These are phyloP conservation scores for Gamsiella multidivaricata DNA, from an alignment of 192 early-diverging fungal genomes.

Conservation along the genomic window DNA sequence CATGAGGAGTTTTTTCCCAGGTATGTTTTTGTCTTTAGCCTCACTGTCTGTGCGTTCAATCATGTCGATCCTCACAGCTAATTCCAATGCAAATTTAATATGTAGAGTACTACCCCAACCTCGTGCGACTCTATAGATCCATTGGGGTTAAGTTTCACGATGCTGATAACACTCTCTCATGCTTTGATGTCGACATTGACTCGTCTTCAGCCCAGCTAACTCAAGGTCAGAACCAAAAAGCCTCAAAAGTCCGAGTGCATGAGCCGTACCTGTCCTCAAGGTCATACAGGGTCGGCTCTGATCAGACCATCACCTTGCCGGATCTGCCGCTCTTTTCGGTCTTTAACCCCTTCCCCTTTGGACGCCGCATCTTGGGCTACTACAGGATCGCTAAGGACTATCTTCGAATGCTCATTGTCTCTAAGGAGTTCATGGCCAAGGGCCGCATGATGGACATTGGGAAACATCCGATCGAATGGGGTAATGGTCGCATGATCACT, in stretches of 20 bases:
- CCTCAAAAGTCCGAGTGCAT: constrained; percentile 21
- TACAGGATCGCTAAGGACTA: constrained; percentile 35
- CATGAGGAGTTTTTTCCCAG: constrained; percentile 37
- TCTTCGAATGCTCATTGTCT: constrained; percentile 19
- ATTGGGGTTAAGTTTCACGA: constrained; percentile 43
- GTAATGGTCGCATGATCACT: constrained; percentile 28
- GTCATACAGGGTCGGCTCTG: constrained; percentile 38
- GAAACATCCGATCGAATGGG: constrained; percentile 44
- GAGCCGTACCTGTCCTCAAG: constrained; percentile 39
- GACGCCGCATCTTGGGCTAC: constrained; percentile 29
- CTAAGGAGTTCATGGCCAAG: constrained; percentile 41
- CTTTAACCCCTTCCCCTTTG: constrained; percentile 40
- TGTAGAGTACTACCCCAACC: constrained; percentile 38
- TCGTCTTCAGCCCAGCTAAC: not conserved
- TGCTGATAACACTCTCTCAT: constrained; percentile 42
- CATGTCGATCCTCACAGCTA: too few relatives aligned
- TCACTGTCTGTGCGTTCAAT: not conserved
- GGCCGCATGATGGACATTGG: constrained; percentile 51
- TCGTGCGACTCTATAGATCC: constrained; percentile 33
- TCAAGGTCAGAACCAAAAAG: too few relatives aligned
- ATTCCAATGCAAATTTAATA: too few relatives aligned
- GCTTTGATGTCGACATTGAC: constrained; percentile 27
- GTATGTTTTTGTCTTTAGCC: constrained; percentile 4
- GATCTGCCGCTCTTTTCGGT: constrained; percentile 39
- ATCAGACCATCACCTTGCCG: constrained; percentile 32